Evolutionary conservation across 2,329 filamentous ascomycete species (phyloP), one percentile per base, ranked within the genome.

Genomic region (Xylariales sp.): DNA sequence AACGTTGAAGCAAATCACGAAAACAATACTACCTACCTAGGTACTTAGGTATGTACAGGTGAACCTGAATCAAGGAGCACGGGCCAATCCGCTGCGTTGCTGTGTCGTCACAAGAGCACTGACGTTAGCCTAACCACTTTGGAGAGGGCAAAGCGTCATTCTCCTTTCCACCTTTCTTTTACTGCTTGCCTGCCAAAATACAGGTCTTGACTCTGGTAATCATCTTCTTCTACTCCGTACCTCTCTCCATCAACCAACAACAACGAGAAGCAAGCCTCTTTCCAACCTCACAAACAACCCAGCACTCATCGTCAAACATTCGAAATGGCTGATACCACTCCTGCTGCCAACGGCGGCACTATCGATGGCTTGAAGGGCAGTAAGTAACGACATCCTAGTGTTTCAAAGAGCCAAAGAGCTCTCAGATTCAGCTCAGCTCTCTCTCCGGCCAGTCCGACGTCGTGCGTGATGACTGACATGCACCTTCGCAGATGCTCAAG

Each of bases 301-400:
- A 35, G 9, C 8, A 35, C 32, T 18, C n/a, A 21, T 11, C 32
- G 7, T 18, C 32, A 37, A 15, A n/a, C 18, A 12, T 11, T 25
- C 51, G 54, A 51, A 53, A 73, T 73, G 68, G 62, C 69, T 46
- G 65, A 69, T 54, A 58, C 63, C 52, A 60, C 63, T 51, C 52
- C 58, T 50, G 54, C 62, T 56, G 58, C 62, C 61, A 75, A 74
- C 61, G 71, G 70, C 58, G 63, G 53, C 52, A 65, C 69, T 52
- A 60, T 69, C 47, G 63, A 74, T 50, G 57, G 62, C 50, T 63
- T 73, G 55, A 76, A 74, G 61, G 65, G 60, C 56, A 76, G 74
- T 78, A 67, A 65, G 53, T 64, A 27, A 27, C 8, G 8, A 27
- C 24, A 27, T 27, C n/a, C n/a, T n/a, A n/a, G n/a, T n/a, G n/a